Evolutionary conservation across 2,329 filamentous ascomycete genomes (phyloP).

Genomic region (Chaetomium strumarium): DNA sequence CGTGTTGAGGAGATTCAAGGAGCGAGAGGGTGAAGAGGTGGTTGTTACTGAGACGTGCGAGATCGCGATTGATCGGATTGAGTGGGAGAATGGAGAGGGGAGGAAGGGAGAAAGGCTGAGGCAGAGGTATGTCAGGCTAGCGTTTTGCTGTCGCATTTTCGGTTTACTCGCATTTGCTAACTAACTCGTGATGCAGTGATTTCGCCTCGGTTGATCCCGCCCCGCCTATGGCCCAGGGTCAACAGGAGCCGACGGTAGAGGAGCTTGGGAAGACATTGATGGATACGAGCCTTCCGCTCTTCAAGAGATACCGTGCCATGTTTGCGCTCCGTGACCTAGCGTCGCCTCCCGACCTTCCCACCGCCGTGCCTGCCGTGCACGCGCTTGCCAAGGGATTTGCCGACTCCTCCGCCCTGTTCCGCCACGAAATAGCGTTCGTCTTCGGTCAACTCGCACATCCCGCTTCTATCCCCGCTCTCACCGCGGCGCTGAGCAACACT

Average conservation of each 20-base stretch:
- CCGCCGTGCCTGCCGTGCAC: slow-evolving; percentile 78
- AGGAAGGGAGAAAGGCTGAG: slow-evolving; percentile 70
- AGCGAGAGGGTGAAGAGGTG: slow-evolving; percentile 68
- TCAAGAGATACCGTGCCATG: slow-evolving; percentile 95
- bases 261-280: slow-evolving; percentile 72
- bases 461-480: slow-evolving; percentile 88
- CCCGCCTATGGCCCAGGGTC: slow-evolving; percentile 72
- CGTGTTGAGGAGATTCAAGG: slow-evolving; percentile 65
- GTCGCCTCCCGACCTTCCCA: slow-evolving; percentile 85
- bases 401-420: slow-evolving; percentile 86
- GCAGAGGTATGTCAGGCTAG: slow-evolving; percentile 56
- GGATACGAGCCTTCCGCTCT: slow-evolving; percentile 72
- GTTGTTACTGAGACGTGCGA: slow-evolving; percentile 95
- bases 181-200: slow-evolving; percentile 54
- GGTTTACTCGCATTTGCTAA: slow-evolving; percentile 25
- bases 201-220: slow-evolving; percentile 95
- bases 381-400: slow-evolving; percentile 79
- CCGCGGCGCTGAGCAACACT: slow-evolving; percentile 67
- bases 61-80: slow-evolving; percentile 87
- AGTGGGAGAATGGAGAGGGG: slow-evolving; percentile 79
- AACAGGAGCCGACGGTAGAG: slow-evolving; percentile 62
- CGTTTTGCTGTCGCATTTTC: slow-evolving; percentile 1
- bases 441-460: slow-evolving; percentile 95
- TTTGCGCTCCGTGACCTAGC: slow-evolving; percentile 93
- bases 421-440: slow-evolving; percentile 96